Percentiles rank a stretch among this genome's conserved stretches.
phyloP scores from a whole-genome alignment of 2,329 filamentous ascomycete genomes.

The Pseudocercospora pini-densiflorae region DNA sequence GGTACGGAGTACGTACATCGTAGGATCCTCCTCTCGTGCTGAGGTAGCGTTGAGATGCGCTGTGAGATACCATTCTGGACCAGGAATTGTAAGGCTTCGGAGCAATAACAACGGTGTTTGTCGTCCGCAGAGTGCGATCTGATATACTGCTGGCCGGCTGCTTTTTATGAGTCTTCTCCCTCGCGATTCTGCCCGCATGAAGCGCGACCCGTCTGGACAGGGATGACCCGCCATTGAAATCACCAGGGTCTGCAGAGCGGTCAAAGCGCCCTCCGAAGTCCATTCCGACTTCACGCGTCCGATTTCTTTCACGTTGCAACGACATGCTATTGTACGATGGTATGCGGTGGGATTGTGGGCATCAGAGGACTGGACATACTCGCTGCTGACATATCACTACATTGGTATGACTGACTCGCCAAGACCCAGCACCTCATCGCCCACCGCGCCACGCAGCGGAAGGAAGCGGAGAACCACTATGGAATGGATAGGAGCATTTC shows the following conservation, averaged over 20 bases:
- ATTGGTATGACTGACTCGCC: not conserved
- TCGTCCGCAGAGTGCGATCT: not conserved
- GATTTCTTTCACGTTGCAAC: not conserved
- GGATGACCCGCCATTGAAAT: not conserved
- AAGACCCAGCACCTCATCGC: not conserved
- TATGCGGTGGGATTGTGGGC: no score
- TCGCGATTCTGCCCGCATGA: not conserved
- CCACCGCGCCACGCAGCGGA: not conserved
- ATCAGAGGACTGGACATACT: no score
- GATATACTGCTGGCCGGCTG: not conserved
- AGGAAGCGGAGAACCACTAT: not conserved
- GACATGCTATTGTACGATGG: not conserved
- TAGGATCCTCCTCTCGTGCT: constrained; percentile 67
- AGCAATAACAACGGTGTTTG: no score
- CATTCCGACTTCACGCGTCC: not conserved
- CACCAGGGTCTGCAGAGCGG: not conserved
- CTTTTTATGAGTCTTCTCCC: not conserved
- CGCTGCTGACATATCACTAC: not conserved
- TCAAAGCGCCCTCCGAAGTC: not conserved
- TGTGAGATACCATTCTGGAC: constrained; percentile 43
- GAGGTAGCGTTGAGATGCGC: constrained; percentile 64
- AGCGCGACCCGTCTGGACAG: no score
- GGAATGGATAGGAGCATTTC: not conserved
- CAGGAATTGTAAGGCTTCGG: constrained; percentile 1
- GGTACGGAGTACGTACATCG: constrained; percentile 52